phyloP scores from a whole-genome alignment of 371 early-diverging fungal species.

The Mortierella sp. region DNA sequence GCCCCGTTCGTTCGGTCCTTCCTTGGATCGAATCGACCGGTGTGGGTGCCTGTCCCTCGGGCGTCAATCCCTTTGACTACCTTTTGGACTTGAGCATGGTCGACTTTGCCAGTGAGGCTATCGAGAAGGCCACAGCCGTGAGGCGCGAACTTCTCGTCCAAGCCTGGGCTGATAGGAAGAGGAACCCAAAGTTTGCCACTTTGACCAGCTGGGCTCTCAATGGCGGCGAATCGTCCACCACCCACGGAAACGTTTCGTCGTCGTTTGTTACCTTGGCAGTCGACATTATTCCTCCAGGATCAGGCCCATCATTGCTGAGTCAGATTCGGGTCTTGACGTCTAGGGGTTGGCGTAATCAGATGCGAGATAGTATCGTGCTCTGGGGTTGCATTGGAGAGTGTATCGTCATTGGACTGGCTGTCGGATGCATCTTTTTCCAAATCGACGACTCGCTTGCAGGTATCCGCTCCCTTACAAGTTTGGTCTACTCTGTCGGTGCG shows the following conservation, averaged over 20 bases:
- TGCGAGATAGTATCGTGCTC: conserved; percentile 41
- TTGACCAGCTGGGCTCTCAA: conserved; percentile 25
- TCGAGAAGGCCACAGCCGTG: conserved; percentile 36
- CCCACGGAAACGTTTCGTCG: neutral
- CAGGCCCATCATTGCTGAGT: conserved; percentile 33
- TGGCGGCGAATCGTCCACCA: conserved; percentile 29
- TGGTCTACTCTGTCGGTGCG: conserved; percentile 35
- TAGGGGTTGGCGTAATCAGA: conserved; percentile 45
- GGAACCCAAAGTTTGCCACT: conserved; percentile 6
- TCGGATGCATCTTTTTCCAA: conserved; percentile 43
- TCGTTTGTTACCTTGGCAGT: conserved; percentile 30
- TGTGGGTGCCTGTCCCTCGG: conserved; percentile 34
- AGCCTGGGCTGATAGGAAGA: conserved; percentile 31
- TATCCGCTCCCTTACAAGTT: conserved; percentile 38
- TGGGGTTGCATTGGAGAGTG: conserved; percentile 54
- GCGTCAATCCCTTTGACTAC: conserved; percentile 52
- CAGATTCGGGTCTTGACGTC: conserved; percentile 43
- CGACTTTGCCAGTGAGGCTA: conserved; percentile 47
- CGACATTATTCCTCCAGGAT: conserved; percentile 34
- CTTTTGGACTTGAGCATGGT: conserved; percentile 51
- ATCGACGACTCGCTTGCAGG: conserved; percentile 25
- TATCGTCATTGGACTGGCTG: conserved; percentile 34
- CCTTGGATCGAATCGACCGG: conserved; percentile 46
- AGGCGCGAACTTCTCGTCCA: conserved; percentile 36
- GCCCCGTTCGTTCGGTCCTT: conserved; percentile 39